These are phyloP conservation scores for Psilocybe cyanescens DNA, from an alignment of 768 basidiomycete genomes.

Conservation along the genomic window DNA sequence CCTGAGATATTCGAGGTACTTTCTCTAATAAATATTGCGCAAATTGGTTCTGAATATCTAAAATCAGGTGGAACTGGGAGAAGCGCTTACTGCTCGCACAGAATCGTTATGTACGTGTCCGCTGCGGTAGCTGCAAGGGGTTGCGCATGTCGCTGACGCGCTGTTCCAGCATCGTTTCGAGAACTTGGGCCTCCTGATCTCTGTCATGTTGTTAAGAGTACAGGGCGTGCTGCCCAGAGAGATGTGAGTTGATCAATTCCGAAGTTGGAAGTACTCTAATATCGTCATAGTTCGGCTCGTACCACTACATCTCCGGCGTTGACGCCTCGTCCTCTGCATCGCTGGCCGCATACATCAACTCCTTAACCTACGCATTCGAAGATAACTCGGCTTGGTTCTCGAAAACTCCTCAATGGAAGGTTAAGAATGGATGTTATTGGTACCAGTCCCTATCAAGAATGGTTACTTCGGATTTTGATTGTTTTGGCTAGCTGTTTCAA, in stretches of 20 bases:
- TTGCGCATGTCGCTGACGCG: slow-evolving; percentile 22
- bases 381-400: slow-evolving; percentile 93
- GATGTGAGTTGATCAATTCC: slow-evolving; percentile 66
- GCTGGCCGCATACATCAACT: slow-evolving; percentile 97
- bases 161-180: slow-evolving; percentile 80
- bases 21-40: not conserved
- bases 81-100: slow-evolving; percentile 86
- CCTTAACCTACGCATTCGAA: slow-evolving; percentile 94
- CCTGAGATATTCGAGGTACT: slow-evolving; percentile 95
- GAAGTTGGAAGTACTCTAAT: slow-evolving; percentile 5
- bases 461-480: not conserved
- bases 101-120: slow-evolving; percentile 81
- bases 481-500: slow-evolving; percentile 80
- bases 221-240: slow-evolving; percentile 79
- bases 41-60: slow-evolving; percentile 12
- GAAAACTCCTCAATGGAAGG: slow-evolving; percentile 85
- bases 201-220: slow-evolving; percentile 93
- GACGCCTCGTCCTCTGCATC: slow-evolving; percentile 98
- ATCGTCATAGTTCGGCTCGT: slow-evolving; percentile 78
- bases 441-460: slow-evolving; percentile 36
- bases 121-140: slow-evolving; percentile 4
- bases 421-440: slow-evolving; percentile 93
- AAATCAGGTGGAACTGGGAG: slow-evolving; percentile 82
- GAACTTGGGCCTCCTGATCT: slow-evolving; percentile 98
- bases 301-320: slow-evolving; percentile 98